These are phyloP conservation scores for Collybiopsis confluens DNA, from an alignment of 768 basidiomycete genomes.

Conservation along the genomic window DNA sequence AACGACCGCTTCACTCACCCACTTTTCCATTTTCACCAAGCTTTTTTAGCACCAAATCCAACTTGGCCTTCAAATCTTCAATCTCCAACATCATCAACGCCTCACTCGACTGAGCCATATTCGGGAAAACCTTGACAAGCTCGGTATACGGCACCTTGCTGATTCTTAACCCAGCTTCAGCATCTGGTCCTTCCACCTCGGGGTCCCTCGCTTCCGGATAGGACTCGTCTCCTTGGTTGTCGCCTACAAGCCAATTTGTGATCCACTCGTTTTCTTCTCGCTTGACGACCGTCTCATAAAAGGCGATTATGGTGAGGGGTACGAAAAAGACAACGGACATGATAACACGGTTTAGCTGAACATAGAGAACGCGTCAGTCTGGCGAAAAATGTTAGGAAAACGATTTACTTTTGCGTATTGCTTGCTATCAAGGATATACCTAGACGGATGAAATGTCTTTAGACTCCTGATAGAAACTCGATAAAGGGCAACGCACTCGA, in stretches of 20 bases:
- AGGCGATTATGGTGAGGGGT: constrained; percentile 68
- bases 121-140: constrained; percentile 67
- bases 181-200: constrained; percentile 49
- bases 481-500: constrained; percentile 65
- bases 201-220: constrained; percentile 56
- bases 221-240: constrained; percentile 57
- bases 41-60: constrained; percentile 33
- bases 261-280: constrained; percentile 55
- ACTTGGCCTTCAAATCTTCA: constrained; percentile 44
- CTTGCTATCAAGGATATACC: constrained; percentile 39
- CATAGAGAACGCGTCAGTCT: background rate
- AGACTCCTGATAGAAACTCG: background rate
- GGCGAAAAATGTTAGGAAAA: too few species aligned
- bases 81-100: constrained; percentile 64
- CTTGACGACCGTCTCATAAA: constrained; percentile 64
- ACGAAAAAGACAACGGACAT: constrained; percentile 83
- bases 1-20: background rate
- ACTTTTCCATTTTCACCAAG: constrained; percentile 21
- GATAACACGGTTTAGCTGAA: constrained; percentile 67
- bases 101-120: constrained; percentile 74
- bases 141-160: constrained; percentile 68
- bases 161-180: constrained; percentile 55
- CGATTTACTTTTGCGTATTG: constrained; percentile 53
- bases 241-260: constrained; percentile 58
- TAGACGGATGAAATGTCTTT: constrained; percentile 24